Evolutionary conservation across 331 rosid genomes (phyloP).

Genomic region (Pyrus hybrid): DNA sequence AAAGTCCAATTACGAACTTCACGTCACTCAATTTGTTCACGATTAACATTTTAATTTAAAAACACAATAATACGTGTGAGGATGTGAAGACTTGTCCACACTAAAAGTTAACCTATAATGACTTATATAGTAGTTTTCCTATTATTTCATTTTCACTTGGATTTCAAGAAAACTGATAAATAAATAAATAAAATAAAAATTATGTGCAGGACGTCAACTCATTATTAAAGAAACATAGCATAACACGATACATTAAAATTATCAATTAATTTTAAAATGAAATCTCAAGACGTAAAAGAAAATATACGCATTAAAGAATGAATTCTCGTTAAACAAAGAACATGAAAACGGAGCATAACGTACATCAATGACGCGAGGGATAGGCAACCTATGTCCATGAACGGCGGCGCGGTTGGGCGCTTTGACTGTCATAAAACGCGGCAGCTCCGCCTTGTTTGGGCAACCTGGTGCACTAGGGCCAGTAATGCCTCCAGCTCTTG

Average conservation of each 20-base stretch:
- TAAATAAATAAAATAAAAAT: too few species aligned
- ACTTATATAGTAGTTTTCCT: too few species aligned
- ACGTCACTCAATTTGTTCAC: too few species aligned
- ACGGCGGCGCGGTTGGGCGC: constrained; percentile 32
- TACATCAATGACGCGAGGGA: constrained; percentile 23
- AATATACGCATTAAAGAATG: not conserved
- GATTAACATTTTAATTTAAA: not conserved
- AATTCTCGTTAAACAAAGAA: not conserved
- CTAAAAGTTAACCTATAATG: too few species aligned
- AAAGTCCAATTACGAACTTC: not conserved
- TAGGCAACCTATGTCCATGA: constrained; percentile 30
- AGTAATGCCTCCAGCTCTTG: not conserved
- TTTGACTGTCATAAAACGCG: constrained; percentile 14
- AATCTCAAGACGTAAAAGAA: too few species aligned
- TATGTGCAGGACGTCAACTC: too few species aligned
- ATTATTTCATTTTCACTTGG: too few species aligned
- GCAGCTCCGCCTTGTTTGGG: constrained; percentile 1
- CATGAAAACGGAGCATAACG: not conserved
- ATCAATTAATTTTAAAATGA: too few species aligned
- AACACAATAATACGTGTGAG: not conserved
- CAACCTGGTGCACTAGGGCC: not conserved
- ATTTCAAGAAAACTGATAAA: too few species aligned
- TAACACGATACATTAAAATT: too few species aligned
- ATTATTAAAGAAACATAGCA: too few species aligned
- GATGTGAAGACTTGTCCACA: not conserved